Conservation (phyloP, 306 rosid species). For the Gastrolobium bilobum region DNA sequence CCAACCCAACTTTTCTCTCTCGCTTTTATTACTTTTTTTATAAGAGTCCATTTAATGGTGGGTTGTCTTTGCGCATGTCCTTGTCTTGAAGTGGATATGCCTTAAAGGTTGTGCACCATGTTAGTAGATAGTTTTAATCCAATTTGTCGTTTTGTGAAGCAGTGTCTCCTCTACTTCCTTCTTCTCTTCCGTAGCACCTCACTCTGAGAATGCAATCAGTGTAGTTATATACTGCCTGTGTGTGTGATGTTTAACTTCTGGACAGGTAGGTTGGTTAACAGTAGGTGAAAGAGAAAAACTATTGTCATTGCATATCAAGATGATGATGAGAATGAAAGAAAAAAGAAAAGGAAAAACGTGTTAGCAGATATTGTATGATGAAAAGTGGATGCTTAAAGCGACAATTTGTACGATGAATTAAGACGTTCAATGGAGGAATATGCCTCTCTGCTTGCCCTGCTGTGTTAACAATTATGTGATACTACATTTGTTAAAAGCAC, state of each 20-base stretch:
- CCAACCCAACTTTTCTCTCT: constrained; percentile 19
- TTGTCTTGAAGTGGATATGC: background rate
- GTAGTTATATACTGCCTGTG: background rate
- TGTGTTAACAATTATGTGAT: background rate
- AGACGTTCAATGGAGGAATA: background rate
- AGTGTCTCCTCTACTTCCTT: background rate
- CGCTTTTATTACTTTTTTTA: background rate
- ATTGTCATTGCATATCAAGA: background rate
- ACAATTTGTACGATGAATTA: background rate
- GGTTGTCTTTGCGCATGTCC: background rate
- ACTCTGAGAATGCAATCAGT: background rate
- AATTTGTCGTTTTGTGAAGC: constrained; percentile 1
- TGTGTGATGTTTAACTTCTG: background rate
- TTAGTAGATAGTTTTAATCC: background rate
- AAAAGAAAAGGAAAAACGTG: constrained; percentile 13
- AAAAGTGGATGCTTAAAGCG: constrained; percentile 19
- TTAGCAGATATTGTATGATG: background rate
- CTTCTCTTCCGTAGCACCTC: constrained; percentile 1
- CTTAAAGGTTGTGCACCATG: background rate
- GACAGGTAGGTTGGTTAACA: background rate
- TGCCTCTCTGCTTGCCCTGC: background rate
- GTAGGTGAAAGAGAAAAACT: constrained; percentile 9
- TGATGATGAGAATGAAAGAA: background rate
- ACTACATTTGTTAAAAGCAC: background rate
- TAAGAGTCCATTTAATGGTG: background rate